A percentile compares a stretch with the other conserved stretches of the same genome.
These are phyloP conservation scores for Nannochloropsis salina DNA, from an alignment of 108 stramenopile genomes.

Conservation along the genomic window DNA sequence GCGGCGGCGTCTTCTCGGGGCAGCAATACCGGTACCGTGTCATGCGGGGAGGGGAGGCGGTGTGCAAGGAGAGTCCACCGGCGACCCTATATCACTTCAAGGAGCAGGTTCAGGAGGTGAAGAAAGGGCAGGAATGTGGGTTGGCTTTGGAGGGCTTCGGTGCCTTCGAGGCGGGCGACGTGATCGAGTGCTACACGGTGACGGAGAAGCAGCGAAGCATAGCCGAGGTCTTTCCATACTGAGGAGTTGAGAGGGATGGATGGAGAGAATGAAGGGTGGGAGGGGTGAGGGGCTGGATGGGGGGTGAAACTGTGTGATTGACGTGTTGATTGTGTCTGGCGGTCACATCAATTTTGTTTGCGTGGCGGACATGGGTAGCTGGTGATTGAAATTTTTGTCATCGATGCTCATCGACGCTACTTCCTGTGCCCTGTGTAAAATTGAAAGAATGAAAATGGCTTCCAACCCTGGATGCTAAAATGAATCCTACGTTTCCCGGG, in stretches of 20 bases:
- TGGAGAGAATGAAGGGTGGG: background rate
- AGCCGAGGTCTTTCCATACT: background rate
- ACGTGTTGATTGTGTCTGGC: too few species aligned
- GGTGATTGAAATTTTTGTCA: too few species aligned
- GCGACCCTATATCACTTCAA: constrained; percentile 64
- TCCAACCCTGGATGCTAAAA: too few species aligned
- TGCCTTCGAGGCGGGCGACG: constrained; percentile 51
- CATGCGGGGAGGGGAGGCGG: background rate
- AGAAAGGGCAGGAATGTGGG: constrained; percentile 57
- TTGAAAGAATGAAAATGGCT: too few species aligned
- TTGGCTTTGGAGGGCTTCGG: constrained; percentile 42
- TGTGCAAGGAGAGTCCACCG: background rate
- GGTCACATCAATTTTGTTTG: too few species aligned
- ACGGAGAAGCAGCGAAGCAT: constrained; percentile 15
- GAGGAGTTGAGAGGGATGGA: background rate
- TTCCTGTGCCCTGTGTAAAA: too few species aligned
- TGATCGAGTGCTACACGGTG: constrained; percentile 47
- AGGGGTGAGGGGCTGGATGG: background rate
- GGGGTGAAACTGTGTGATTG: too few species aligned
- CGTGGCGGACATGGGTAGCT: too few species aligned
- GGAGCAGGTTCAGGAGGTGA: constrained; percentile 54
- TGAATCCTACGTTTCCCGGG: too few species aligned
- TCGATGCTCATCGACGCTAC: too few species aligned
- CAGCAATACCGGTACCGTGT: background rate
- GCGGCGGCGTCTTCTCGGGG: background rate